Evolutionary conservation across 352 stramenopile genomes (phyloP).

Genomic region (Blastocystis hominis): DNA sequence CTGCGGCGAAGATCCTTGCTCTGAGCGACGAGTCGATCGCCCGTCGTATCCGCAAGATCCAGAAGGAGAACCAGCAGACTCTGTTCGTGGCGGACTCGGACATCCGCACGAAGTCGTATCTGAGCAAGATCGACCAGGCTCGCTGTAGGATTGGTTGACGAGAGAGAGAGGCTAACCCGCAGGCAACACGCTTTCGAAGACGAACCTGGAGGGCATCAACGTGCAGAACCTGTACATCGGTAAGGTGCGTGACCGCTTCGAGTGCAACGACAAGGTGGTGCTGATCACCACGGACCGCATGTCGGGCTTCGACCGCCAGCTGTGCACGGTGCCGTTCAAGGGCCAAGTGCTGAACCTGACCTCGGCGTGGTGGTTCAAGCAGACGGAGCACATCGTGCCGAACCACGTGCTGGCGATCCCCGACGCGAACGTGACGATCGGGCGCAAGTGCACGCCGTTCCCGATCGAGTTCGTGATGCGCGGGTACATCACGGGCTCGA

Average conservation of each 20-base stretch:
- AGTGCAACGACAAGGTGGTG: constrained; percentile 74
- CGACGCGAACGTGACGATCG: constrained; percentile 86
- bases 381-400: constrained; percentile 84
- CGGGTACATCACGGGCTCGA: constrained; percentile 84
- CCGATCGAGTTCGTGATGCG: constrained; percentile 96
- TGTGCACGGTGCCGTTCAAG: constrained; percentile 90
- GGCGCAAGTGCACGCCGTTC: constrained; percentile 85
- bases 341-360: constrained; percentile 89
- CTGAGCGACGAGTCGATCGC: constrained; percentile 10
- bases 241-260: constrained; percentile 79
- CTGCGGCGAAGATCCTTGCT: constrained; percentile 55
- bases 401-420: constrained; percentile 89
- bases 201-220: constrained; percentile 46
- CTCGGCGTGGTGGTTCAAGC: constrained; percentile 81
- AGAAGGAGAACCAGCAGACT: constrained; percentile 50
- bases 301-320: constrained; percentile 89
- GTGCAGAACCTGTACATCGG: constrained; percentile 50
- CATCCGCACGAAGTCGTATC: constrained; percentile 55
- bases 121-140: constrained; percentile 9
- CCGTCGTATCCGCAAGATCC: not conserved
- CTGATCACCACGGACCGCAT: constrained; percentile 95
- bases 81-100: constrained; percentile 53
- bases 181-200: constrained; percentile 47
- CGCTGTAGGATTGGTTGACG: not conserved
- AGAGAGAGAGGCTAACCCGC: not conserved